Conservation (phyloP, 1,284 basidiomycete genomes). For the Singerocomus inundabilis region DNA sequence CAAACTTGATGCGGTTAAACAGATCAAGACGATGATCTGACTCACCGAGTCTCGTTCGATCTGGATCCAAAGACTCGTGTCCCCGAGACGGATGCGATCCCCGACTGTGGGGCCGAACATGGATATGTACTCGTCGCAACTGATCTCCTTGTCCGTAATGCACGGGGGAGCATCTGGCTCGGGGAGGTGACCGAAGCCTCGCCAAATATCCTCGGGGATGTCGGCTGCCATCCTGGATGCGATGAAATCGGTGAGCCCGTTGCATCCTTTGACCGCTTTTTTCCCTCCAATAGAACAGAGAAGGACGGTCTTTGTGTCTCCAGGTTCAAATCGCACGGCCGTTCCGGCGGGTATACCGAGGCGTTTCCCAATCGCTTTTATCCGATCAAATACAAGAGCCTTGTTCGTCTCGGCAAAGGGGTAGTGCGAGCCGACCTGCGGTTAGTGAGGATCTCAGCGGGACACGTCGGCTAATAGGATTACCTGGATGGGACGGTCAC, state of each 20-base stretch:
- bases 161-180: conserved; percentile 58
- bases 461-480: conserved; percentile 7
- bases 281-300: conserved; percentile 80
- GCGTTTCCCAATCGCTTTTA: conserved; percentile 76
- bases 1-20: not conserved
- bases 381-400: conserved; percentile 81
- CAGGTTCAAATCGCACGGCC: conserved; percentile 96
- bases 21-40: not conserved
- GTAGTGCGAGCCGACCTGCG: conserved; percentile 90
- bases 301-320: conserved; percentile 81
- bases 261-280: conserved; percentile 79
- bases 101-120: conserved; percentile 97
- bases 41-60: conserved; percentile 85
- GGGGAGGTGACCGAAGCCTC: conserved; percentile 61
- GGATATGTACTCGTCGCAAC: conserved; percentile 72
- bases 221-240: conserved; percentile 23
- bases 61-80: conserved; percentile 90
- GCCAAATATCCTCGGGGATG: conserved; percentile 12
- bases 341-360: conserved; percentile 94
- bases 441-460: conserved; percentile 3
- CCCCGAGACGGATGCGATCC: conserved; percentile 85
- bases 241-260: conserved; percentile 63
- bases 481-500: conserved; percentile 93
- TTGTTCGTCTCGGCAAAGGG: conserved; percentile 91
- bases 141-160: conserved; percentile 50